Conservation (phyloP, 116 monocot species). For the Cymodocea nodosa region DNA sequence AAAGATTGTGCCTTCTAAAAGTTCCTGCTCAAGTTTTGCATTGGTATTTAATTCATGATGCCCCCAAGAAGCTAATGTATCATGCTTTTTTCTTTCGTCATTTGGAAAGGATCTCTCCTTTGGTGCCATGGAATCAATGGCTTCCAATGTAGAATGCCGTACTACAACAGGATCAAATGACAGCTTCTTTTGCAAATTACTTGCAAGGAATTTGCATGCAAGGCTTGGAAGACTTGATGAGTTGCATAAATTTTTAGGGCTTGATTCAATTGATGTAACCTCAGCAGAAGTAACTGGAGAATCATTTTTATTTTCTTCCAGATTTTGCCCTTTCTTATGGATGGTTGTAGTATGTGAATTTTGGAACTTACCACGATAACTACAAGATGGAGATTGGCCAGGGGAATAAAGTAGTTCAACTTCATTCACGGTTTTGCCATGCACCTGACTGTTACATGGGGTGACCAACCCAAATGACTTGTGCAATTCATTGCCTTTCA, state of each 20-base stretch:
- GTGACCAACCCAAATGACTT: background rate
- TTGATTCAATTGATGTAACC: constrained; percentile 12
- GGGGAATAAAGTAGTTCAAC: background rate
- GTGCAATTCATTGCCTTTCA: background rate
- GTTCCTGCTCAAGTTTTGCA: constrained; percentile 15
- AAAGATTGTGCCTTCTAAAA: constrained; percentile 12
- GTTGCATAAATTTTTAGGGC: constrained; percentile 14
- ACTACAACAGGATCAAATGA: constrained; percentile 12
- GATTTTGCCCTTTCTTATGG: constrained; percentile 3
- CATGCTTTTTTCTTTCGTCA: constrained; percentile 9
- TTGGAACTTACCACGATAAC: constrained; percentile 8
- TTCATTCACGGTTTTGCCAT: background rate
- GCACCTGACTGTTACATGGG: background rate
- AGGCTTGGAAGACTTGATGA: constrained; percentile 47
- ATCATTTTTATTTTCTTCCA: constrained; percentile 6
- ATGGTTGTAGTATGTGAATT: background rate
- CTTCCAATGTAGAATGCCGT: constrained; percentile 5
- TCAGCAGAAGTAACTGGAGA: constrained; percentile 5
- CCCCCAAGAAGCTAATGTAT: constrained; percentile 9
- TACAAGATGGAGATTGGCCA: constrained; percentile 1
- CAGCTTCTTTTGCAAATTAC: constrained; percentile 39
- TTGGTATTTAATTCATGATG: constrained; percentile 7
- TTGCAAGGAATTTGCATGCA: constrained; percentile 47
- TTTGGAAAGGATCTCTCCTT: constrained; percentile 18
- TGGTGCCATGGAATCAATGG: constrained; percentile 7